phyloP scores from a whole-genome alignment of 345 rosid species.

The Citrus hindsii region DNA sequence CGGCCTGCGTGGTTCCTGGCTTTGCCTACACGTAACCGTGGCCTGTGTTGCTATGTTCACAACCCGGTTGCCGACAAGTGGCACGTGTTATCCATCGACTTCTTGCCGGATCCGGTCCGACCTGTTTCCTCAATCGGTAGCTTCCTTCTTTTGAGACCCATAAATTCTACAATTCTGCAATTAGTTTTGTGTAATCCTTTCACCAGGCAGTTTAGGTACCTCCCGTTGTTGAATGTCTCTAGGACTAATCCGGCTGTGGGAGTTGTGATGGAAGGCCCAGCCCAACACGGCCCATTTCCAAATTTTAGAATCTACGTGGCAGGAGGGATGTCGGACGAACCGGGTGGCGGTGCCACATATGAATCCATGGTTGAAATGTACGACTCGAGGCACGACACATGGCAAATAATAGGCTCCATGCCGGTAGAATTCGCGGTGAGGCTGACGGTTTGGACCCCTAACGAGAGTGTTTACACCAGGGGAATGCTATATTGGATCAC shows the following conservation, averaged over 20 bases:
- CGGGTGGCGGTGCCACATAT: constrained; percentile 30
- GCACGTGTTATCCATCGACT: constrained; percentile 35
- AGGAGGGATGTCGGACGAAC: constrained; percentile 47
- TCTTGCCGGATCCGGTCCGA: constrained; percentile 33
- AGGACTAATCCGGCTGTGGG: constrained; percentile 53
- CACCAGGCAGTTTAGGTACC: constrained; percentile 30
- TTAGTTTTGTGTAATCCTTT: constrained; percentile 47
- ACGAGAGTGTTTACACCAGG: constrained; percentile 37
- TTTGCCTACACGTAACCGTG: constrained; percentile 36
- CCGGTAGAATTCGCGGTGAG: constrained; percentile 49
- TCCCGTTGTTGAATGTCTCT: constrained; percentile 27
- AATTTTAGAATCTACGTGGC: constrained; percentile 45
- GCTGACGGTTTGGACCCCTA: constrained; percentile 56
- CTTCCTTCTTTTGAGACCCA: constrained; percentile 38
- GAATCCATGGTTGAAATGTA: constrained; percentile 49
- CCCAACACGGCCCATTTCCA: constrained; percentile 1
- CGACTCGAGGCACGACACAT: constrained; percentile 27
- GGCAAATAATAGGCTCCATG: constrained; percentile 32
- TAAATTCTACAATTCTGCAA: constrained; percentile 24
- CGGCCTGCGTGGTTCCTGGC: constrained; percentile 50
- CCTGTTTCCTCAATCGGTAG: constrained; percentile 30
- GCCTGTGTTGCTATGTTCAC: constrained; percentile 29
- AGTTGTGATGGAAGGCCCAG: constrained; percentile 21
- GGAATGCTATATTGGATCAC: constrained; percentile 58
- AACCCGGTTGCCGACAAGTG: constrained; percentile 34